Evolutionary conservation across 1,139 yeast genomes (phyloP).

Genomic region (Suhomyces maxii): DNA sequence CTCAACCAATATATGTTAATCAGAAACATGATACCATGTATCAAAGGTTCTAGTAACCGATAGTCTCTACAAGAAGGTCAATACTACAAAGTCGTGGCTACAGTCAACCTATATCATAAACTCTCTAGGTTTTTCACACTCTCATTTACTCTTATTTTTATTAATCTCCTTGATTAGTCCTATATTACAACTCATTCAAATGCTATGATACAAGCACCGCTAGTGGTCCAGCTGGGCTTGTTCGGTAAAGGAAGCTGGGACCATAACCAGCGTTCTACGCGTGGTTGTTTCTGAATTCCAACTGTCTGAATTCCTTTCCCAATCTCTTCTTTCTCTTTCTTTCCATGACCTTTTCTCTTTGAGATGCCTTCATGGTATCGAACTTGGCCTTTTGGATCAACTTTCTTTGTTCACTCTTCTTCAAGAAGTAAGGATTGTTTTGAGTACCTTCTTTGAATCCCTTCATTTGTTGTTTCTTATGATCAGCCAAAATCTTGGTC

Average conservation of each 20-base stretch:
- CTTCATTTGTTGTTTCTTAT: constrained; percentile 49
- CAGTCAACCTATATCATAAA: no score
- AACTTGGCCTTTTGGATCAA: constrained; percentile 86
- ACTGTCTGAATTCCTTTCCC: constrained; percentile 84
- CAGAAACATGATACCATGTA: not conserved
- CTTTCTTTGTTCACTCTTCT: constrained; percentile 79
- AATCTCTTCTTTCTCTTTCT: constrained; percentile 90
- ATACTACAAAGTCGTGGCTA: no score
- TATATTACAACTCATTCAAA: no score
- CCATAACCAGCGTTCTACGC: not conserved
- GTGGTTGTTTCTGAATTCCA: constrained; percentile 52
- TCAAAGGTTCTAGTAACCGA: not conserved
- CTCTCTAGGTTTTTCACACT: no score
- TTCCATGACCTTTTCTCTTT: constrained; percentile 86
- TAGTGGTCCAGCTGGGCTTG: no score
- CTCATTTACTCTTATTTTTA: no score
- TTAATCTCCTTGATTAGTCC: no score
- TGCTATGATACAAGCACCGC: no score
- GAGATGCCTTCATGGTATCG: constrained; percentile 77
- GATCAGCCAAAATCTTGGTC: constrained; percentile 55
- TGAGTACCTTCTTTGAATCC: constrained; percentile 51
- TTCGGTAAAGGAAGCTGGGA: no score
- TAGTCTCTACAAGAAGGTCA: no score
- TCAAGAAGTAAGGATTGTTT: constrained; percentile 59
- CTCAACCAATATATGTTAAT: not conserved